Base-by-base conservation (phyloP, 306 rosid species). In the Erythrophleum fordii region DNA sequence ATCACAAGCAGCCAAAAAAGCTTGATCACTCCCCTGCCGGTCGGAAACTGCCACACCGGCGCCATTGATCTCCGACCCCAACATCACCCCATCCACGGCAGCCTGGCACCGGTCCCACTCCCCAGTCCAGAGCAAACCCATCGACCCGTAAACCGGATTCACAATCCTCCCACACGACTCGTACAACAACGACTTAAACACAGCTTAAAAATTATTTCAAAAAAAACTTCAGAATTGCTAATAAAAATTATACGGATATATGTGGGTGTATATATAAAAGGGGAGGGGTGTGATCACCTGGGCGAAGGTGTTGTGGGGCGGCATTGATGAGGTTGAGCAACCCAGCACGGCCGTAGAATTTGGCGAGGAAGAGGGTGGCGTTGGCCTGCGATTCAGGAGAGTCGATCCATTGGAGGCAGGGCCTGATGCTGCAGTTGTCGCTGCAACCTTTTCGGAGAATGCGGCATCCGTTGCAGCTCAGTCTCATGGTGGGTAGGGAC, bases 381-480 rank as follows among this genome's bases (percentile, higher is more conserved):
- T 88, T 88, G 81, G 91, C 93, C 76, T 91, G 98, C 42, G 92
- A 78, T 23, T 93, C 93, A 0, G 91, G 45, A 3, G 91, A 87
- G 12, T 31, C 48, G 52, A 91, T 87, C 98, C 97, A 88, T 67
- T 83, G 85, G 49, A 91, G 88, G 77, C 95, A 91, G 0, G 91
- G 93, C 26, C 84, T 82, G 20, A 93, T 86, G 73, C 61, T 55
- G 52, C 97, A 93, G 14, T 83, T 23, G 0, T 88, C 91, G 71
- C 67, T 65, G 73, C 97, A 91, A 1, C 93, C 97, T 83, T 86
- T 93, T 55, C 97, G 91, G 8, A 93, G 91, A 8, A 86, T 78
- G 7, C 97, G 89, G 46, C 96, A 93, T 8, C 97, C 97, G 71
- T 93, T 93, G 87, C 97, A 93, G 64, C 97, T 89, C 11, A 73